phyloP scores from a whole-genome alignment of 768 basidiomycete genomes.

The Pisolithus orientalis region DNA sequence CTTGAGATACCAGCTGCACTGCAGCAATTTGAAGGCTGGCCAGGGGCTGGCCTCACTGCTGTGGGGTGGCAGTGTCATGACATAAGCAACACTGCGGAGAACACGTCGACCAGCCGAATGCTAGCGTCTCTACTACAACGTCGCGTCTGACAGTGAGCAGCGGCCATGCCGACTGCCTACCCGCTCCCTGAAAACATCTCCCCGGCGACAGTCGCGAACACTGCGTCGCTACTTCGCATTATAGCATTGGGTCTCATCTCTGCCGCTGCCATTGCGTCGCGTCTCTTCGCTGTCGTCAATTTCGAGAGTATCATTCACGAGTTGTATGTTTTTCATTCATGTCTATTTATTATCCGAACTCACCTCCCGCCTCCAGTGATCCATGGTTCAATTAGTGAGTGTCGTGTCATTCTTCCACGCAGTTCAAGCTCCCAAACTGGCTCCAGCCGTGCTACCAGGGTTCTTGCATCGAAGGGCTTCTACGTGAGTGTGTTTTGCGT shows the following conservation, averaged over 20 bases:
- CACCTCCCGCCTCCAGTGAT: slow-evolving; percentile 48
- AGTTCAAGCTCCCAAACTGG: background rate
- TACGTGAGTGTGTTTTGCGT: slow-evolving; percentile 56
- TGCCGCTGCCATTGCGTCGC: slow-evolving; percentile 89
- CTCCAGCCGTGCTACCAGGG: slow-evolving; percentile 81
- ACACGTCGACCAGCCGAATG: too few relatives aligned
- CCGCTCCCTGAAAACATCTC: slow-evolving; percentile 67
- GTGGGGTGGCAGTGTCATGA: too few relatives aligned
- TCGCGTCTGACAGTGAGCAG: slow-evolving; percentile 5
- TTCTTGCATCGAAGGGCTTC: slow-evolving; percentile 90
- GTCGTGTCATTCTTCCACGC: background rate
- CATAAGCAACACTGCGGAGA: too few relatives aligned
- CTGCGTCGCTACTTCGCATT: slow-evolving; percentile 86
- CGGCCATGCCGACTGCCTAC: slow-evolving; percentile 70
- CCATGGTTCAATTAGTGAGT: slow-evolving; percentile 99
- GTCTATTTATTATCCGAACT: slow-evolving; percentile 1
- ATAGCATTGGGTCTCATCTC: slow-evolving; percentile 88
- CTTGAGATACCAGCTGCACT: too few relatives aligned
- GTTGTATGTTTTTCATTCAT: slow-evolving; percentile 57
- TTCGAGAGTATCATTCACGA: slow-evolving; percentile 99
- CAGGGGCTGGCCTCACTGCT: too few relatives aligned
- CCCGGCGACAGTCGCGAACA: slow-evolving; percentile 71
- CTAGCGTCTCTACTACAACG: too few relatives aligned
- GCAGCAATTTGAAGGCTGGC: too few relatives aligned
- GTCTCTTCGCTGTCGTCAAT: slow-evolving; percentile 94